Evolutionary conservation across 2,329 filamentous ascomycete genomes (phyloP), one percentile per base, ranked within the genome.

Genomic region (Stagonosporopsis cucurbitacearum): DNA sequence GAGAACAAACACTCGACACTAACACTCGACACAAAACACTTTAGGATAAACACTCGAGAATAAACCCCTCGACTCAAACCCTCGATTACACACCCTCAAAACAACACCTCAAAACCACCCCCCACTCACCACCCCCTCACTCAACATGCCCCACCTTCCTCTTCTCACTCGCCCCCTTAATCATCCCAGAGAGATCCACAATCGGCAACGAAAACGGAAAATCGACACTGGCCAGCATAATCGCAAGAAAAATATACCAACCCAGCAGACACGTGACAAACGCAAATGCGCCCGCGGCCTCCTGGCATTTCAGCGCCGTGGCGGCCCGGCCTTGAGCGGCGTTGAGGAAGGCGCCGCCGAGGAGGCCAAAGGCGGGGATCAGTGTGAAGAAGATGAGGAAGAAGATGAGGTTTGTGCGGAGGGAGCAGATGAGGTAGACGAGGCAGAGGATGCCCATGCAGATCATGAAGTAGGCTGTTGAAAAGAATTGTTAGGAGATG

Each of bases 371-470:
- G 2, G 81, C 78, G 12, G 86, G 68, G 17, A 83, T 72, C n/a
- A 92, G 81, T 1, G 79, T 79, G 56, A 86, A 67, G 78, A 92
- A 92, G 73, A 92, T 88, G 51, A 86, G 62, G 63, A 89, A 82
- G 74, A 91, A 90, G 71, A 86, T 81, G 9, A 90, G 53, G 71
- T 92, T 92, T 26, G 88, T 92, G 43, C 89, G 85, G 17, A 91
- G 77, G 1, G 89, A 82, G 75, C 87, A 89, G 69, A 92, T 78
- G 45, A 91, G 76, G 78, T 85, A 91, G 64, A 91, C 70, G 58
- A 90, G 73, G 71, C 83, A 86, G 25, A 91, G 76, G n/a, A 90
- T 58, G 3, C 78, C 85, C 87, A 90, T 89, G 59, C 83, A 82
- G 51, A 91, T 71, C 44, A 86, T 80, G 77, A 88, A 85, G 77